phyloP scores from a whole-genome alignment of 2,329 filamentous ascomycete genomes.

The Anthostomella pinea region DNA sequence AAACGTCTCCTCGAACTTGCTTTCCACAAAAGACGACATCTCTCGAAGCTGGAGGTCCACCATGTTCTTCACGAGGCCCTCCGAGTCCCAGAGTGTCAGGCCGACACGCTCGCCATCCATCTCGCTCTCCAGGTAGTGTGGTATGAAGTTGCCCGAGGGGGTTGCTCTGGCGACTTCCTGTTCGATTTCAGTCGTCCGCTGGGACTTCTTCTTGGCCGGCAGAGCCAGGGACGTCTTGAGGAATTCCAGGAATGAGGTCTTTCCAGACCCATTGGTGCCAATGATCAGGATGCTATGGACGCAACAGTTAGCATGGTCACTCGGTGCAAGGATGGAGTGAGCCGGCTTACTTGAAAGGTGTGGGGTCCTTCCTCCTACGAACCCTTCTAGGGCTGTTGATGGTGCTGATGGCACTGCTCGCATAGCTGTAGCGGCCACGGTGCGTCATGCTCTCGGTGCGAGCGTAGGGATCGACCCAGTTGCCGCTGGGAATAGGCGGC shows the following conservation, averaged over 20 bases:
- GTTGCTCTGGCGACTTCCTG: conserved; percentile 56
- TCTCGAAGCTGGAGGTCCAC: conserved; percentile 92
- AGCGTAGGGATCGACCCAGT: conserved; percentile 72
- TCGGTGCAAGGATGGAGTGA: neutral
- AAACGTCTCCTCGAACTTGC: conserved; percentile 98
- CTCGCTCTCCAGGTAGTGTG: conserved; percentile 90
- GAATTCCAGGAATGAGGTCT: conserved; percentile 96
- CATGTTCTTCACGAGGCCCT: conserved; percentile 90
- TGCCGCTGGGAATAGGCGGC: conserved; percentile 60
- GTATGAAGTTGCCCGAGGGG: conserved; percentile 70
- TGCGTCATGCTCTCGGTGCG: conserved; percentile 94
- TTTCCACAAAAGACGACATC: conserved; percentile 89
- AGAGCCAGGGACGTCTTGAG: conserved; percentile 81
- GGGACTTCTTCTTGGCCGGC: conserved; percentile 72
- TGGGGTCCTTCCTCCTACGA: conserved; percentile 92
- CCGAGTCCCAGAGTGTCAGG: conserved; percentile 93
- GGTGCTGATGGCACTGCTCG: conserved; percentile 84
- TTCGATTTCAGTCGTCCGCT: conserved; percentile 44
- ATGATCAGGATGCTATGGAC: conserved; percentile 78
- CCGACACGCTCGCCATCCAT: conserved; percentile 90
- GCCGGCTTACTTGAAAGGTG: conserved; percentile 87
- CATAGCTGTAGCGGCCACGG: conserved; percentile 93
- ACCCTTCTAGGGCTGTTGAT: conserved; percentile 91
- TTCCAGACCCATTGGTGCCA: conserved; percentile 82
- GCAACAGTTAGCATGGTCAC: conserved; percentile 16